Base-by-base conservation (phyloP, 192 early-diverging fungal species). In the Coemansia sp. region DNA sequence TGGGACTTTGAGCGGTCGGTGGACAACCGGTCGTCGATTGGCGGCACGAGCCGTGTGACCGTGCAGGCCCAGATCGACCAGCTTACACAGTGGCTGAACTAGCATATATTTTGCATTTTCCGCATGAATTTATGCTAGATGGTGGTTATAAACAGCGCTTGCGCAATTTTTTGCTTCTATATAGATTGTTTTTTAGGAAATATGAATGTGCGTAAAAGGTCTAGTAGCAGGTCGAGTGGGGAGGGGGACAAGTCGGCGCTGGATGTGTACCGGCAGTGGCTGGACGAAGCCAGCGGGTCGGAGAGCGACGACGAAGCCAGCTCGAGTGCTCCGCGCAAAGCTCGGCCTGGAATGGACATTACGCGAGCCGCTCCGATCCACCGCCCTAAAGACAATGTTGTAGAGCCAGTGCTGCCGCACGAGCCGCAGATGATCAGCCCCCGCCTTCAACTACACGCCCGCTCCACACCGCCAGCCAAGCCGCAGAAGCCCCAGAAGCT, bases 1-100 rank as follows among this genome's bases (percentile, higher is more conserved):
- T 99, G 93, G 91, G 87, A 95, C 84, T 97, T 84, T 83, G 95
- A 97, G 60, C 77, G 74, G 44, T 93, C 92, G 73, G 87, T 99
- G 24, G 93, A 99, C 48, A 89, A 90, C 73, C 84, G 97, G 37
- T 85, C 82, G 58, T 91, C 92, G 9, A 81, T 88, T 46, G 97
- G 97, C 28, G 97, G 97, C 12, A 99, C 97, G 4, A 89, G 88
- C 60, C 84, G 85, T 20, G 80, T 63, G 40, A 90, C 89, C 21
- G 95, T 97, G 8, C 23, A 74, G 66, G 86, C 68, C 46, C 97
- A 99, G 85, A 92, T 99, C 47, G 71, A 77, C n/a, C 63, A 72
- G 64, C 72, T 98, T 31, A 89, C 90, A 59, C 21, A 51, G 51
- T 92, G 86, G 85, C 74, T 90, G 24, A 50, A 51, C 20, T 77